Percentiles rank a stretch among this genome's conserved stretches.
phyloP scores from a whole-genome alignment of 2,329 filamentous ascomycete species.

The Pseudocercospora cruenta region DNA sequence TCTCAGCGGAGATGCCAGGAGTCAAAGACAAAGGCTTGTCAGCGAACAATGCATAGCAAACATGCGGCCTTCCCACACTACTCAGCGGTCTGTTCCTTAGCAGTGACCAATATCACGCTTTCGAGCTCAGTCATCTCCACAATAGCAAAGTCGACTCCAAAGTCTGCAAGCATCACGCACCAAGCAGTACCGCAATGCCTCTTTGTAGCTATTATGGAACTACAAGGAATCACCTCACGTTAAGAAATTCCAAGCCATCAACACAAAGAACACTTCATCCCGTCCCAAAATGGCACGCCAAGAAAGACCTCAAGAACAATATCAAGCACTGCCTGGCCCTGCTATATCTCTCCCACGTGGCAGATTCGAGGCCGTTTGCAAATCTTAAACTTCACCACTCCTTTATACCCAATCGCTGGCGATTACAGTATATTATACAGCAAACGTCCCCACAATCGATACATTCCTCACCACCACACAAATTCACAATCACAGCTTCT shows the following conservation, averaged over 20 bases:
- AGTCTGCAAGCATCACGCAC: background rate
- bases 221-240: background rate
- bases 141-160: background rate
- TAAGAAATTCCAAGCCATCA: background rate
- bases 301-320: background rate
- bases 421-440: background rate
- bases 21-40: background rate
- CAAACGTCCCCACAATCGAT: background rate
- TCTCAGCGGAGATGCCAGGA: background rate
- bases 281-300: background rate
- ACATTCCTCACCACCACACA: background rate
- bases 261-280: background rate
- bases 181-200: background rate
- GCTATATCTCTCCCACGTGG: background rate
- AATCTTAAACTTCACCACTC: background rate
- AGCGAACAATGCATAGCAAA: background rate
- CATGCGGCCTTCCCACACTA: background rate
- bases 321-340: background rate
- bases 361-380: background rate
- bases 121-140: background rate
- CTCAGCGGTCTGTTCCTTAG: background rate
- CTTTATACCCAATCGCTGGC: background rate
- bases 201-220: background rate
- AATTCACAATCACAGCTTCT: background rate
- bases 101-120: background rate